phyloP scores from a whole-genome alignment of 208 protist genomes.

The Leishmania gerbilli region DNA sequence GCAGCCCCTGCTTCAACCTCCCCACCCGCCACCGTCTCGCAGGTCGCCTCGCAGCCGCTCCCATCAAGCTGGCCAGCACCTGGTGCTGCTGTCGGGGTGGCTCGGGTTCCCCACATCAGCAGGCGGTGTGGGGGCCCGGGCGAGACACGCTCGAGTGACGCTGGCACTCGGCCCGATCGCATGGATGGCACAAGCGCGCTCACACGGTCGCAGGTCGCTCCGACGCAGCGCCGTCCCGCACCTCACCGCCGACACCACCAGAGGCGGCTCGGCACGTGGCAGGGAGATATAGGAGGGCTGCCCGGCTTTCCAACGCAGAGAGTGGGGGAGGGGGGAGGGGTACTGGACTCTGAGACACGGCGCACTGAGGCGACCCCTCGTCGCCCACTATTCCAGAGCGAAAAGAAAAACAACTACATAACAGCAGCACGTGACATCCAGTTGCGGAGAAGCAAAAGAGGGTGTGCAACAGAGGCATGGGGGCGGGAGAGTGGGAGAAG shows the following conservation, averaged over 20 bases:
- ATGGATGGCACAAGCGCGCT: not conserved
- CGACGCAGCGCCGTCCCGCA: not conserved
- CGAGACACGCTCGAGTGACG: not conserved
- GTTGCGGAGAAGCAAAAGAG: not conserved
- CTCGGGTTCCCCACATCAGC: not conserved
- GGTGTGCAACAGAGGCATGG: not conserved
- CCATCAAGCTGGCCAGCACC: not conserved
- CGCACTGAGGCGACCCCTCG: too few relatives aligned
- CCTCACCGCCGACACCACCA: not conserved
- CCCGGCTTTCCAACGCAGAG: too few relatives aligned
- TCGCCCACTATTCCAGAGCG: not conserved
- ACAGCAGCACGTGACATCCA: not conserved
- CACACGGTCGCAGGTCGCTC: not conserved
- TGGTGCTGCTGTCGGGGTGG: not conserved
- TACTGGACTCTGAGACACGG: too few relatives aligned
- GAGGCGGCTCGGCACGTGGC: not conserved
- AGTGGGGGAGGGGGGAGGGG: not conserved
- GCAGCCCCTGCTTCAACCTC: not conserved
- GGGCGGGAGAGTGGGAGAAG: not conserved
- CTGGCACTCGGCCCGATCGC: not conserved
- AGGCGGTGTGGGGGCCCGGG: not conserved
- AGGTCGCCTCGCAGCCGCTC: not conserved
- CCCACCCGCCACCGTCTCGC: not conserved
- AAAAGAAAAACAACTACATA: not conserved
- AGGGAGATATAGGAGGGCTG: not conserved